A percentile compares a stretch with the other conserved stretches of the same genome.
Conservation (phyloP, 2,329 filamentous ascomycete species). For the Pestalotiopsis sp. region DNA sequence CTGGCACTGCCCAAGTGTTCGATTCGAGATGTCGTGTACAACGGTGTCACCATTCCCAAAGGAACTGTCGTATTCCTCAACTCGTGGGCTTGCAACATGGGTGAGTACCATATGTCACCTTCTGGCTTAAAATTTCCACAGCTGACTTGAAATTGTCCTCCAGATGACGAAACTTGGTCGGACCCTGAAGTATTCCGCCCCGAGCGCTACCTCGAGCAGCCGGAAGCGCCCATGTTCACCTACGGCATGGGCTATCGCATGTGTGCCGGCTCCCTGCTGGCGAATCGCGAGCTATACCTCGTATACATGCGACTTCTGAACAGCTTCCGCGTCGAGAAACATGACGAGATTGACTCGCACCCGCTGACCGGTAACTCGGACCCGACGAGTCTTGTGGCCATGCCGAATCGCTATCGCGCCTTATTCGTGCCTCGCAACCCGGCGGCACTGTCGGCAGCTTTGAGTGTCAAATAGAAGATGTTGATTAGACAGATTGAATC, state of each 20-base stretch:
- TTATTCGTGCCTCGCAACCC: background rate
- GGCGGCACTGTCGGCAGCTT: background rate
- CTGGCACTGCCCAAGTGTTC: slow-evolving; percentile 64
- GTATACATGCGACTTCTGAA: slow-evolving; percentile 64
- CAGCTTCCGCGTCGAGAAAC: slow-evolving; percentile 43
- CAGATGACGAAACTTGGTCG: slow-evolving; percentile 46
- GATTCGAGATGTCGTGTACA: slow-evolving; percentile 60
- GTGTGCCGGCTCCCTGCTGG: slow-evolving; percentile 65
- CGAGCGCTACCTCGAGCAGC: slow-evolving; percentile 65
- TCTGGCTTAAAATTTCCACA: no score
- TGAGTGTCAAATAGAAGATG: background rate
- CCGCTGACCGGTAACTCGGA: background rate
- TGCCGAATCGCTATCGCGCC: slow-evolving; percentile 2
- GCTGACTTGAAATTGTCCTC: background rate
- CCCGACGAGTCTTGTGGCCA: slow-evolving; percentile 5
- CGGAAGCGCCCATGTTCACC: slow-evolving; percentile 65
- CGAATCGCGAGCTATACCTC: slow-evolving; percentile 67
- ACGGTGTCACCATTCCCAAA: slow-evolving; percentile 60
- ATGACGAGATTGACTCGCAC: background rate
- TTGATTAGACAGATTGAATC: no score
- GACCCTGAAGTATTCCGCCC: slow-evolving; percentile 62
- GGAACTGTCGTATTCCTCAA: slow-evolving; percentile 68
- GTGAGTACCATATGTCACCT: no score
- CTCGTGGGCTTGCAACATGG: slow-evolving; percentile 71
- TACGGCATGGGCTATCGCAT: slow-evolving; percentile 70